phyloP scores from a whole-genome alignment of 441 rosid genomes.

The Adansonia grandidieri region DNA sequence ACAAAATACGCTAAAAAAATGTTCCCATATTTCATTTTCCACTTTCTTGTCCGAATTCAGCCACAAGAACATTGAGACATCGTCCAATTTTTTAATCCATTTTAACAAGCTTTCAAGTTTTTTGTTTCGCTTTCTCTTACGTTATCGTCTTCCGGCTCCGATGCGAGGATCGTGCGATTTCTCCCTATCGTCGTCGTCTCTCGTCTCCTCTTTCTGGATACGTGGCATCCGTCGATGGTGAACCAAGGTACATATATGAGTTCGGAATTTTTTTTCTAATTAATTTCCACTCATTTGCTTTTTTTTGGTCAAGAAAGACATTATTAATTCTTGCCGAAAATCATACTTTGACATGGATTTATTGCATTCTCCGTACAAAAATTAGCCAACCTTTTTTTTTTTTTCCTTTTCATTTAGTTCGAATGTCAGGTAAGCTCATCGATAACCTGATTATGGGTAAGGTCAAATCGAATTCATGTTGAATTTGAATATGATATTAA shows the following conservation, averaged over 20 bases:
- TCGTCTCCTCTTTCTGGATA: background rate
- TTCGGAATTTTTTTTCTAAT: background rate
- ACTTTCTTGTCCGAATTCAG: background rate
- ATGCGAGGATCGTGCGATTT: background rate
- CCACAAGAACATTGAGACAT: background rate
- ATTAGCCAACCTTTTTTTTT: background rate
- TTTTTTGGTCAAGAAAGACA: background rate
- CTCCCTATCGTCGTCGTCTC: background rate
- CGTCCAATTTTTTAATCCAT: background rate
- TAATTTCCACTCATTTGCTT: background rate
- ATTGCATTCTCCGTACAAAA: background rate
- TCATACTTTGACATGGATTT: background rate
- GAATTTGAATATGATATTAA: too few species aligned
- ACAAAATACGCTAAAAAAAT: background rate
- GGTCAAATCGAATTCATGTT: too few species aligned
- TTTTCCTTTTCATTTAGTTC: background rate
- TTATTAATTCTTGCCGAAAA: background rate
- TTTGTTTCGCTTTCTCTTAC: background rate
- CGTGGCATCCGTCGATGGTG: background rate
- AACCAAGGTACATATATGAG: slow-evolving; percentile 4
- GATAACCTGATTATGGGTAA: too few species aligned
- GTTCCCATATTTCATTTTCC: background rate
- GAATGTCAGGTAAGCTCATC: background rate
- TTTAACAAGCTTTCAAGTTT: background rate
- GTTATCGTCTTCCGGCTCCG: background rate